A percentile compares a stretch with the other conserved stretches of the same genome.
Conservation (phyloP, 345 rosid species). For the Schrenkiella parvula region DNA sequence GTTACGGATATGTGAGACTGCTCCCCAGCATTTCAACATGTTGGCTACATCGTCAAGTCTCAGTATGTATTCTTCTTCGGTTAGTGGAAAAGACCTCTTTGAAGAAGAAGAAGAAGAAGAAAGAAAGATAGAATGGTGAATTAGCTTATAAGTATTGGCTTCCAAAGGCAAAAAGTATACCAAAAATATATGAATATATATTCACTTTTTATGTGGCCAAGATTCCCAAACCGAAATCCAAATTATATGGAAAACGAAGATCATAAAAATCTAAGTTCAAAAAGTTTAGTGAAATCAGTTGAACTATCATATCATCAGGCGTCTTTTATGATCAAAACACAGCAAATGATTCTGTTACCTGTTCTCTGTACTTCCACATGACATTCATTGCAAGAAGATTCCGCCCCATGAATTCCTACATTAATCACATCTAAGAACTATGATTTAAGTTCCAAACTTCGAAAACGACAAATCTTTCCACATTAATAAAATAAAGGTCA, state of each 20-base stretch:
- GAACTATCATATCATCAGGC: background rate
- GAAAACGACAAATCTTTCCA: background rate
- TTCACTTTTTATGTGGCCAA: background rate
- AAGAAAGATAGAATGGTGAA: background rate
- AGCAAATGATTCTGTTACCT: constrained; percentile 43
- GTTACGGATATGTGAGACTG: constrained; percentile 82
- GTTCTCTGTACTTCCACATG: constrained; percentile 98
- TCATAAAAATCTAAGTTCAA: background rate
- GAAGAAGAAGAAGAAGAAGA: constrained; percentile 5
- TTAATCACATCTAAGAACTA: constrained; percentile 21
- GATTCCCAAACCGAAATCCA: background rate
- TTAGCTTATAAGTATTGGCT: constrained; percentile 17
- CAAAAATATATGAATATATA: background rate
- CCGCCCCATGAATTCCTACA: constrained; percentile 96
- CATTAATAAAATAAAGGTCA: background rate
- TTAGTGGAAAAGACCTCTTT: constrained; percentile 90
- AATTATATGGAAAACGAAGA: background rate
- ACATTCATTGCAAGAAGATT: constrained; percentile 94
- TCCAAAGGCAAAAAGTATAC: background rate
- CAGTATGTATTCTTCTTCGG: constrained; percentile 85
- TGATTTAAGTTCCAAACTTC: background rate
- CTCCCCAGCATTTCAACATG: constrained; percentile 94
- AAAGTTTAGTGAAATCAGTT: background rate
- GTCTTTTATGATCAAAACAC: background rate
- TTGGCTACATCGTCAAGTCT: constrained; percentile 96